Base-by-base conservation (phyloP, 495 filamentous ascomycete species). In the Clohesyomyces aquaticus region DNA sequence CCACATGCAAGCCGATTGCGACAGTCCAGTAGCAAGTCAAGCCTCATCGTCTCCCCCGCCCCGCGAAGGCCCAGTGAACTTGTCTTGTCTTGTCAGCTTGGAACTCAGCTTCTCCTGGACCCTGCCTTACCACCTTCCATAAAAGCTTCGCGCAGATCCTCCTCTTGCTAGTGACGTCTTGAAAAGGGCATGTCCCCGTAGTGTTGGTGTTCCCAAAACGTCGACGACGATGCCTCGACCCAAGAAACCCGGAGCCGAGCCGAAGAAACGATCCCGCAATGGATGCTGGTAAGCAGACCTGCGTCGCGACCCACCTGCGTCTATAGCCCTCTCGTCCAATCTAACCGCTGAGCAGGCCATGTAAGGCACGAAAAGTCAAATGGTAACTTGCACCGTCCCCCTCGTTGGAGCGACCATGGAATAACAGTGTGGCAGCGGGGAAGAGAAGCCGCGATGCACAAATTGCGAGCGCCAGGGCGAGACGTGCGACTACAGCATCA, bases 311-410 rank as follows among this genome's bases (percentile, higher is more conserved):
- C 25, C 18, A 51, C n/a, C n/a, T 4, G 14, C 14, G 16, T 12
- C 18, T 55, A 50, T 14, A n/a, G 46, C 54, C 18, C 16, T 38
- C n/a, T 19, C 32, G n/a, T 55, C 47, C 48, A 50, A 66, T 18
- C 35, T 55, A 47, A 51, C 35, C 18, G 1, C 11, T 46, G 6
- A 48, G n/a, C 49, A 71, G 69, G 69, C 69, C 69, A 10, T 95
- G 91, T 77, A 95, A 95, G 75, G 83, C 85, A 55, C 82, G 89
- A 54, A 96, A 93, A 73, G 86, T 94, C 64, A 94, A 96, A 79
- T 94, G 91, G 82, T 83, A 78, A 68, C 18, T 18, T 32, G 25
- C 58, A 3, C 18, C 1, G 14, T 11, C n/a, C n/a, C 12, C 32
- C 23, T 32, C 21, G 2, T 25, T 6, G 19, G 9, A 14, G n/a